A percentile compares a stretch with the other conserved stretches of the same genome.
These are phyloP conservation scores for Fusarium drepaniforme DNA, from an alignment of 2,329 filamentous ascomycete genomes.

Conservation along the genomic window DNA sequence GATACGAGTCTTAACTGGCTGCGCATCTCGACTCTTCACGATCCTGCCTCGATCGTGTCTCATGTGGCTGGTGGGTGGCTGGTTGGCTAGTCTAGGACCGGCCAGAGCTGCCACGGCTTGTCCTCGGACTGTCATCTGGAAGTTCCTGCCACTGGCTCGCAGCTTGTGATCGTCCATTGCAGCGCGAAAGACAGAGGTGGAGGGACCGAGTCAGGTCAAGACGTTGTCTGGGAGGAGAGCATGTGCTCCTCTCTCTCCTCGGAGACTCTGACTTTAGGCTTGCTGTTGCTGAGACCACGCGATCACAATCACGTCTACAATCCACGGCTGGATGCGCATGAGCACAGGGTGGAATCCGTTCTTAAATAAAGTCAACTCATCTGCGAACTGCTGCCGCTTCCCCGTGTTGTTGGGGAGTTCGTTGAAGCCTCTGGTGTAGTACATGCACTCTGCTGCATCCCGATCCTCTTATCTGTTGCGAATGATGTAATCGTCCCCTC, in stretches of 20 bases:
- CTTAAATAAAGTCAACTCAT: background rate
- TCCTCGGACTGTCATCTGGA: constrained; percentile 14
- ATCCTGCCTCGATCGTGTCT: constrained; percentile 34
- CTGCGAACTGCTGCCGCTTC: background rate
- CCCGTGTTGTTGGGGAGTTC: background rate
- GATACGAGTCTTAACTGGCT: constrained; percentile 33
- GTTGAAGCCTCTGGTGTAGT: background rate
- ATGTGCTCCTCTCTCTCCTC: constrained; percentile 9
- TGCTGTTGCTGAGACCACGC: constrained; percentile 27
- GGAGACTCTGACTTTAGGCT: background rate
- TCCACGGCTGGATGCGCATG: constrained; percentile 10
- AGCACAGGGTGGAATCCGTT: background rate
- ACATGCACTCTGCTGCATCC: background rate
- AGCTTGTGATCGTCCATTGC: constrained; percentile 19
- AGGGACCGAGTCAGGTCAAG: constrained; percentile 14
- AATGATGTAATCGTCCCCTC: constrained; percentile 39
- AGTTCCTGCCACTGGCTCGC: constrained; percentile 1
- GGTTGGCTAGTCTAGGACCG: constrained; percentile 22
- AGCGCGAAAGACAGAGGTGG: constrained; percentile 8
- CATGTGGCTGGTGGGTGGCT: constrained; percentile 23
- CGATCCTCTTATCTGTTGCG: constrained; percentile 5
- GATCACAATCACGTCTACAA: constrained; percentile 35
- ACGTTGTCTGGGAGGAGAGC: constrained; percentile 33
- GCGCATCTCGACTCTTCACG: constrained; percentile 18
- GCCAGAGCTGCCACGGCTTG: constrained; percentile 16